These are phyloP conservation scores for Chlorella variabilis DNA, from an alignment of 163 green algal genomes.

Conservation along the genomic window DNA sequence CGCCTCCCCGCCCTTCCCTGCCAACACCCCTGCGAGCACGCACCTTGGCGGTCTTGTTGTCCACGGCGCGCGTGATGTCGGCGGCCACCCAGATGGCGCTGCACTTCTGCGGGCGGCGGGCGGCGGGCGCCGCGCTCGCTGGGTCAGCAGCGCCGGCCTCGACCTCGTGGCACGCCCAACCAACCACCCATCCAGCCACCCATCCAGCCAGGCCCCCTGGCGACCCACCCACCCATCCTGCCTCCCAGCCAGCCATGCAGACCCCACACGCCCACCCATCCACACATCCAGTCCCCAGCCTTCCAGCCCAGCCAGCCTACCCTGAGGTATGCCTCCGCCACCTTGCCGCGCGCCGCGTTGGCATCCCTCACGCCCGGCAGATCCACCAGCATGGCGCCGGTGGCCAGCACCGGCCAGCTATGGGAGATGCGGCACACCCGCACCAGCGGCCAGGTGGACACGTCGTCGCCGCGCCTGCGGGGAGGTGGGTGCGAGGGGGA, in stretches of 20 bases:
- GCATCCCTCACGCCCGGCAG: slow-evolving; percentile 16
- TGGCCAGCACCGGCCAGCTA: slow-evolving; percentile 18
- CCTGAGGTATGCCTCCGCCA: slow-evolving; percentile 10
- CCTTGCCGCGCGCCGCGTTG: neutral
- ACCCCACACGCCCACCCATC: too few species aligned
- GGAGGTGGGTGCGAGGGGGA: too few species aligned
- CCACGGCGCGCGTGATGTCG: slow-evolving; percentile 15
- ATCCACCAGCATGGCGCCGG: slow-evolving; percentile 6
- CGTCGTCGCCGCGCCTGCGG: slow-evolving; percentile 1
- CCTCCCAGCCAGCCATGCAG: too few species aligned
- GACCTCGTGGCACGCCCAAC: too few species aligned
- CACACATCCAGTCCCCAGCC: too few species aligned
- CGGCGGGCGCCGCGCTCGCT: too few species aligned
- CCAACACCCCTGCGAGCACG: too few species aligned
- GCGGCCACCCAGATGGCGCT: slow-evolving; percentile 18
- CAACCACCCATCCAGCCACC: neutral
- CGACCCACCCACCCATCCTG: too few species aligned
- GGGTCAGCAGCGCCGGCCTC: too few species aligned
- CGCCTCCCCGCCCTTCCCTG: too few species aligned
- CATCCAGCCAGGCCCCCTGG: too few species aligned
- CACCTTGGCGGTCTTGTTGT: slow-evolving; percentile 31
- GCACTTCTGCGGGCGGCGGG: slow-evolving; percentile 1
- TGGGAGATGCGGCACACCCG: slow-evolving; percentile 6
- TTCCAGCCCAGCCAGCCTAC: too few species aligned
- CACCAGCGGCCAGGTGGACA: slow-evolving; percentile 16